Percentiles rank a stretch among this genome's conserved stretches.
These are phyloP conservation scores for Diaporthe citriasiana DNA, from an alignment of 2,329 filamentous ascomycete genomes.

Conservation along the genomic window DNA sequence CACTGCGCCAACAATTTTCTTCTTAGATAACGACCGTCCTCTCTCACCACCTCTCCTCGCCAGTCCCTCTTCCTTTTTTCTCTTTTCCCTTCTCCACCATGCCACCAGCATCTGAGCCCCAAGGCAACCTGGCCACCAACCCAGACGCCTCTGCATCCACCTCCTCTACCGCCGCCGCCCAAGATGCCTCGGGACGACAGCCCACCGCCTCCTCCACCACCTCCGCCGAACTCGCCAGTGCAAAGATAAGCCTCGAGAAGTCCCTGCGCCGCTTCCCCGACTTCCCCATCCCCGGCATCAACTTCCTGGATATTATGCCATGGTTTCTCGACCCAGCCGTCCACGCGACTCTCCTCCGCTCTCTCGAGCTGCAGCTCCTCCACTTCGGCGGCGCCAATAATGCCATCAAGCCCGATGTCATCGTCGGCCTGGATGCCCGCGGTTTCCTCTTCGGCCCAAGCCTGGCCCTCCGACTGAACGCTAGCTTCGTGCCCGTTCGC, in stretches of 20 bases:
- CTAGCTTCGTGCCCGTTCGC: conserved; percentile 91
- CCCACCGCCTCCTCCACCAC: conserved; percentile 72
- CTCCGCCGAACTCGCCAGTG: conserved; percentile 76
- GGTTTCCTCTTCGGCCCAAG: conserved; percentile 96
- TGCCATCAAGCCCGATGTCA: conserved; percentile 81
- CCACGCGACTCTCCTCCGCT: conserved; percentile 83
- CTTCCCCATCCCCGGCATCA: conserved; percentile 91
- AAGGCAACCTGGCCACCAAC: conserved; percentile 50
- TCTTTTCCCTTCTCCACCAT: conserved; percentile 52
- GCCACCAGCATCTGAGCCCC: conserved; percentile 50
- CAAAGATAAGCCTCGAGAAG: conserved; percentile 78
- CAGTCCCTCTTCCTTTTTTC: conserved; percentile 49
- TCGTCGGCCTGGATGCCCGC: conserved; percentile 93
- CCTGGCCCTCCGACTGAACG: conserved; percentile 85
- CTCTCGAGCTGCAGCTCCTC: conserved; percentile 86
- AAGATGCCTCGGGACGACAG: conserved; percentile 75
- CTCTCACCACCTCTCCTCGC: conserved; percentile 48
- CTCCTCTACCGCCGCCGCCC: conserved; percentile 52
- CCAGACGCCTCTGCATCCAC: conserved; percentile 53
- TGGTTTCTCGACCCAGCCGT: conserved; percentile 85
- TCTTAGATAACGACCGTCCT: conserved; percentile 48
- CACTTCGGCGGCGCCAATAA: conserved; percentile 57
- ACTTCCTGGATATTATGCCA: conserved; percentile 98
- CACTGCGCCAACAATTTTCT: conserved; percentile 35
- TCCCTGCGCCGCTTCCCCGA: conserved; percentile 89